Conservation (phyloP, 441 rosid species). For the Erodium trifolium region DNA sequence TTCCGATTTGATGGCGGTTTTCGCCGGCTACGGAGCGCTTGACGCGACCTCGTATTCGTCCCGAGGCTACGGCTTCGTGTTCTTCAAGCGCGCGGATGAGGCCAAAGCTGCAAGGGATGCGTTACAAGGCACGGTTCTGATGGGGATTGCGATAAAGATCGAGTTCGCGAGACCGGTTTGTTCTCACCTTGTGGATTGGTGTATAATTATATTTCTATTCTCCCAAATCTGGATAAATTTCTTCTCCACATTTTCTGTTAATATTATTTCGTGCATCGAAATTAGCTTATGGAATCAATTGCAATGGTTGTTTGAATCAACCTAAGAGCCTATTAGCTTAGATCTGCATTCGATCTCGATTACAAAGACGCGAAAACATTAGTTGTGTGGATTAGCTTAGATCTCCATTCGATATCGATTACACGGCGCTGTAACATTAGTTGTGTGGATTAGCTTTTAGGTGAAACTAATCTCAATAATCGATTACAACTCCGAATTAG, state of each 20-base stretch:
- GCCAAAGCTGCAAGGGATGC: constrained; percentile 60
- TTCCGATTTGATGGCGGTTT: constrained; percentile 48
- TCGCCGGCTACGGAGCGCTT: constrained; percentile 48
- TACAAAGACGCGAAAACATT: no score
- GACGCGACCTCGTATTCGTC: constrained; percentile 55
- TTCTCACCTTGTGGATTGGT: constrained; percentile 20
- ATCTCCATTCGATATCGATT: no score
- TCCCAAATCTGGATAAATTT: constrained; percentile 12
- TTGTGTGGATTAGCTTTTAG: no score
- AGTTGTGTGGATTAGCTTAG: no score
- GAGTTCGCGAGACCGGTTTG: constrained; percentile 95
- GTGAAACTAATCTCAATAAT: no score
- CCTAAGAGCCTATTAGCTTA: no score
- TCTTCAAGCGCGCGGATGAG: constrained; percentile 60
- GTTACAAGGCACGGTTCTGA: constrained; percentile 50
- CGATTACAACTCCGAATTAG: no score
- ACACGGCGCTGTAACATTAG: no score
- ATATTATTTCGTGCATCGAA: not conserved
- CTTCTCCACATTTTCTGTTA: not conserved
- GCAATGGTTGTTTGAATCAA: no score
- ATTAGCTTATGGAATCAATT: no score
- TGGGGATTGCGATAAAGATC: constrained; percentile 54
- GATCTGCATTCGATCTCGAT: no score
- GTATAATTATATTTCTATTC: constrained; percentile 8
- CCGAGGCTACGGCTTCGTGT: constrained; percentile 62